phyloP scores from a whole-genome alignment of 306 rosid genomes.

The Acacia confusa region DNA sequence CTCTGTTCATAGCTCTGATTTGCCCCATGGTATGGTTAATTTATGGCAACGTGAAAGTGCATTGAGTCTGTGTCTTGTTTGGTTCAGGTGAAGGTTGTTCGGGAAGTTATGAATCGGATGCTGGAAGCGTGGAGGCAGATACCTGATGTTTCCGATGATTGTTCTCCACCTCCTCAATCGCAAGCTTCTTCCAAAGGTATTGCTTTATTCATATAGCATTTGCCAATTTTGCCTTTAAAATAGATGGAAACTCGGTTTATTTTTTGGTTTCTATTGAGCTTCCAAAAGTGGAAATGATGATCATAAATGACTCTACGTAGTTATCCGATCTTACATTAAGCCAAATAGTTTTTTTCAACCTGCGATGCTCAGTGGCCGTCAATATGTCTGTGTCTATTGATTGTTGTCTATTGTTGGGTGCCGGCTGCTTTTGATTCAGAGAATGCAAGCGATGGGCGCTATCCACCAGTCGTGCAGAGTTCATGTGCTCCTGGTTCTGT shows the following conservation, averaged over 20 bases:
- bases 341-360: neutral
- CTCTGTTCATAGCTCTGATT: neutral
- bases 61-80: neutral
- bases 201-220: neutral
- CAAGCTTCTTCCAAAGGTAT: conserved; percentile 67
- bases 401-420: conserved; percentile 9
- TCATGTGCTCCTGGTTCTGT: conserved; percentile 41
- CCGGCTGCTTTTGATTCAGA: conserved; percentile 39
- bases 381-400: neutral
- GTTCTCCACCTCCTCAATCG: conserved; percentile 59
- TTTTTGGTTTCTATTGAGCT: neutral
- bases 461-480: conserved; percentile 45
- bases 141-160: conserved; percentile 65
- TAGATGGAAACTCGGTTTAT: neutral
- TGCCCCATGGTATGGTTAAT: neutral
- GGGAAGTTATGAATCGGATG: conserved; percentile 75
- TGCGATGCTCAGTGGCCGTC: neutral
- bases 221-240: neutral
- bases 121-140: conserved; percentile 78
- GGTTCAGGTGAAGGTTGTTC: conserved; percentile 67
- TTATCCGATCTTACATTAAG: neutral
- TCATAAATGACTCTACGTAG: neutral
- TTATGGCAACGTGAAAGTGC: conserved; percentile 4
- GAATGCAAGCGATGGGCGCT: conserved; percentile 57
- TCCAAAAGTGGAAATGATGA: neutral